Evolutionary conservation across 371 early-diverging fungal species (phyloP), one percentile per base, ranked within the genome.

Genomic region (Mortierella sp.): DNA sequence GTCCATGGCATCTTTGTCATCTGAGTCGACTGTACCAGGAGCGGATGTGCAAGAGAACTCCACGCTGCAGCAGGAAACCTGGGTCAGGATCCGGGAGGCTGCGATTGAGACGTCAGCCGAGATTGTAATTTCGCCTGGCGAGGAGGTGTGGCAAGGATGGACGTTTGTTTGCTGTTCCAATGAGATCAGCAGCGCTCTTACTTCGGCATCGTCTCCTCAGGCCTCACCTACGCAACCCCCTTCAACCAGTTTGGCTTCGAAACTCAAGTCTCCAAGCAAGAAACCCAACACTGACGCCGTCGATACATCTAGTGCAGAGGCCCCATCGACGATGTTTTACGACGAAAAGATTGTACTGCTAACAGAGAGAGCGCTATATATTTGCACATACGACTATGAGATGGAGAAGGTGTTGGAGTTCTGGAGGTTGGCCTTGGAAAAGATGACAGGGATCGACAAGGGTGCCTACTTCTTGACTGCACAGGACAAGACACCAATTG

Each of bases 391-490:
- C 77, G 92, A 95, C 83, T 94, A 94, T 75, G 91, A 90, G 65
- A 83, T 94, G 75, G 95, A 94, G 78, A 95, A 95, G 80, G 94
- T 95, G 1, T 87, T 94, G 1, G 92, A 94, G 83, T 94, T 94
- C 74, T 89, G 91, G 73, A 80, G 95, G 57, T 88, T 96, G 44
- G 92, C 84, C 11, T 84, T 96, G 5, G 89, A 92, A 21, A 91
- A 89, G 47, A 89, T 96, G 68, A 76, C 79, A 0, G 85, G 88
- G 0, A 89, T 96, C 60, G 94, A 94, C 79, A 88, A 92, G 74
- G 96, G 92, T 38, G 79, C 80, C 21, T 88, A 75, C 75, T 76
- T 84, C 38, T 52, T 85, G 54, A 88, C 81, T 0, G 71, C 78
- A 10, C 75, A 79, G 71, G 84, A 88, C 50, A 78, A 44, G 24